Base-by-base conservation (phyloP, 257 asterid species). In the Solanum sejunctum region DNA sequence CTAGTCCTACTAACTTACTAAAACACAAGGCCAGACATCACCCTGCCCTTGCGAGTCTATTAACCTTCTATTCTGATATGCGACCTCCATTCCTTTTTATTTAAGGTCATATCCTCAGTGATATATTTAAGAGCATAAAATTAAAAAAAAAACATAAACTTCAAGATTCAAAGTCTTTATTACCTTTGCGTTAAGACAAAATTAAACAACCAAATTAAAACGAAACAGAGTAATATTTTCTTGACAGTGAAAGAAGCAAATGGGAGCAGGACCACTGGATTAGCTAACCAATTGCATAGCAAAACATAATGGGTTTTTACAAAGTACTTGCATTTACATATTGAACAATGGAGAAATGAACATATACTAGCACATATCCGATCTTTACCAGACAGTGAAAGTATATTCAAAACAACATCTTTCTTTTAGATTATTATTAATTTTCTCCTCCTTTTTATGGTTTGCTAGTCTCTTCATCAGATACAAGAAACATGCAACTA, bases 331-430 rank as follows among this genome's bases (percentile, higher is more conserved):
- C 75, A 75, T 13, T 10, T 36, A 36, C 55, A 69, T 26, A 85
- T 66, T 47, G 28, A 84, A 82, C 80, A 85, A 79, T 70, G 15
- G 51, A 71, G 56, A 78, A 60, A 49, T 26, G 54, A 82, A 71
- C 57, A 56, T 23, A 16, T 16, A 4, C 7, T 16, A 4, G 17
- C 60, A 71, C 71, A 72, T 28, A 55, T 86, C 12, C 51, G 51
- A 87, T 84, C 89, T 91, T 86, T 78, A 78, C 88, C 83, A 84
- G 57, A 82, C 70, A 57, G 81, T 86, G 91, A 90, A 88, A 91
- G 51, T 89, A 87, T 23, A 84, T 85, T 82, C 85, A 85, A 77
- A 81, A n/a, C 86, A 86, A 75, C 60, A 66, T 61, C 23, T 23
- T 23, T 61, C 54, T 82, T 67, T 86, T 15, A 83, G 85, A 84